Base-by-base conservation (phyloP, 352 stramenopile genomes). In the Pythium brachiatum region DNA sequence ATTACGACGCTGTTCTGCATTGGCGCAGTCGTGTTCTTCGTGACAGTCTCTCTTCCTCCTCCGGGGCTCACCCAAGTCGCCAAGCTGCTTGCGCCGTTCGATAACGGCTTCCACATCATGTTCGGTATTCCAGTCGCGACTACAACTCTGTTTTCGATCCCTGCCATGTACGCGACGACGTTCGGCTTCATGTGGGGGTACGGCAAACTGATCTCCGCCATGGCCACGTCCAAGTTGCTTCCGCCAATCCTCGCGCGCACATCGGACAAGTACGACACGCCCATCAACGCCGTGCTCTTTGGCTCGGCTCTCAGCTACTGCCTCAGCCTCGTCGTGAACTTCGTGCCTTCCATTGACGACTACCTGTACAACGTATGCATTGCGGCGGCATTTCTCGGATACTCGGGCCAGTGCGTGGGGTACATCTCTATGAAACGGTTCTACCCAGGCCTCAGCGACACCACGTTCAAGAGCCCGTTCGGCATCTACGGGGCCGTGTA, bases 141-240 rank as follows among this genome's bases (percentile, higher is more conserved):
- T 23, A 65, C 68, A 3, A 74, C 68, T 29, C 15, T 71, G 18
- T 71, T 76, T 5, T 75, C 68, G 20, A 66, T 76, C 26, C 72
- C 72, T 3, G 64, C 64, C 3, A 72, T 61, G 57, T 79, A 73
- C 55, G 68, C 68, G 8, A 72, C 60, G 20, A 64, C 60, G 1
- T 75, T 73, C 36, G 72, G 72, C 15, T 79, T 72, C 59, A 72
- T 72, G 65, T 72, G 65, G 65, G 65, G 59, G 11, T 72, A 68
- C 59, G 65, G 59, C 3, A 68, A 68, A 38, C 59, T 72, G 12
- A 72, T 72, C 23, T 46, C 23, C 2, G 53, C 65, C 16, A 72
- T 72, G 65, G 65, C 65, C 7, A 64, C 55, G 23, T 68, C 59
- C 34, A 67, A 72, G 47, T 38, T 79, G 0, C 46, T 79, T 3